Evolutionary conservation across 352 stramenopile genomes (phyloP).

Genomic region (Pythium aristosporum): DNA sequence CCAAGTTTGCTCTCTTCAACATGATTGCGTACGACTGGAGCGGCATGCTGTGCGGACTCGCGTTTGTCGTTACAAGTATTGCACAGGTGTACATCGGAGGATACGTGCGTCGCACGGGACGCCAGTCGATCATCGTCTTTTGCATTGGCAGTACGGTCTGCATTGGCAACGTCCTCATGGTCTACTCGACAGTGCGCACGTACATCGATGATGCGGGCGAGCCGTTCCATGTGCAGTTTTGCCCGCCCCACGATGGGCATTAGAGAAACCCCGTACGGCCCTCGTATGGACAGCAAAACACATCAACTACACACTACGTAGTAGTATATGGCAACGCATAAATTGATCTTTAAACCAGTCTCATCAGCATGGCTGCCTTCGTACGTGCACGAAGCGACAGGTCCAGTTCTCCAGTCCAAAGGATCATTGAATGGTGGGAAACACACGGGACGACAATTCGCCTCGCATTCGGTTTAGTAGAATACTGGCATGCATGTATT

Average conservation of each 20-base stretch:
- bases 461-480: not conserved
- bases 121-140: slow-evolving; percentile 54
- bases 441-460: no score
- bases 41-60: slow-evolving; percentile 36
- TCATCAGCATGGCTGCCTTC: no score
- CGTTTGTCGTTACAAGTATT: slow-evolving; percentile 46
- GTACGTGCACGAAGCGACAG: no score
- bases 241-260: not conserved
- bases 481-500: not conserved
- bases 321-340: no score
- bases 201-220: slow-evolving; percentile 42
- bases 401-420: no score
- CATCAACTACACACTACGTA: not conserved
- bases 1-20: slow-evolving; percentile 56
- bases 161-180: slow-evolving; percentile 46
- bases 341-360: no score
- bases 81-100: slow-evolving; percentile 52
- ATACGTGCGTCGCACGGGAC: slow-evolving; percentile 47
- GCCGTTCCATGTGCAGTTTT: slow-evolving; percentile 22
- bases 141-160: slow-evolving; percentile 48
- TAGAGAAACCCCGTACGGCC: no score
- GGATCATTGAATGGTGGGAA: no score
- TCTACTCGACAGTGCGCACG: slow-evolving; percentile 46
- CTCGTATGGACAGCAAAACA: no score
- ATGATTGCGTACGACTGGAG: slow-evolving; percentile 53